Base-by-base conservation (phyloP, 352 stramenopile genomes). In the Salisapilia sapeloensis region DNA sequence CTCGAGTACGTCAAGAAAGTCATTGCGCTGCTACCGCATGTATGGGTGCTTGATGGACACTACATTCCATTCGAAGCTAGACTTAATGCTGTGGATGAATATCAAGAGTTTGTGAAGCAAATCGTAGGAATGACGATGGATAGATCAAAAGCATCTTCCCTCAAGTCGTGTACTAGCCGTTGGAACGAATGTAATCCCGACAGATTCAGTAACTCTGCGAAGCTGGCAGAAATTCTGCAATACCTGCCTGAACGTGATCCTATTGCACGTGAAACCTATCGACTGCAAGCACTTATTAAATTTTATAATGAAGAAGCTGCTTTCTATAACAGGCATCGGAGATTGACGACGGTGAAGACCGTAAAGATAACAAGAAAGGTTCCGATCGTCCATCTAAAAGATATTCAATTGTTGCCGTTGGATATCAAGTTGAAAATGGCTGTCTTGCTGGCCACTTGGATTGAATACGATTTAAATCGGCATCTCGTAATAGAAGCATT, bases 11-110 rank as follows among this genome's bases (percentile, higher is more conserved):
- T 56, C 0, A 62, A 56, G 35, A 65, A 65, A 29, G 29, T 60
- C 6, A 46, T 55, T 2, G 63, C 67, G 1, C 14, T 80, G 6
- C 40, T 83, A 23, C 56, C 63, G 17, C 75, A 71, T 29, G 42
- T 55, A 3, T 80, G 63, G 67, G 51, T 59, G 3, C 32, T 83
- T 2, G 61, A 80, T 30, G 51, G 60, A 6, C 63, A 80, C 25
- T 83, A 55, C 43, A 44, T 83, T 27, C 46, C 58, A 7, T 40
- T 46, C 8, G 5, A 14, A 14, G 63, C 79, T 27, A 58, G 67
- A 8, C 33, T 49, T 11, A 24, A 50, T 20, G 50, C 63, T 4
- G 35, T 65, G 1, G 58, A 77, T 3, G 31, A 51, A 12, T 59
- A 44, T 24, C 58, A 70, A 18, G 19, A 15, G 2, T 72, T 69